Evolutionary conservation across 805 yeast genomes (phyloP), one percentile per base, ranked within the genome.

Genomic region (Wilhelminamyces savonicus): DNA sequence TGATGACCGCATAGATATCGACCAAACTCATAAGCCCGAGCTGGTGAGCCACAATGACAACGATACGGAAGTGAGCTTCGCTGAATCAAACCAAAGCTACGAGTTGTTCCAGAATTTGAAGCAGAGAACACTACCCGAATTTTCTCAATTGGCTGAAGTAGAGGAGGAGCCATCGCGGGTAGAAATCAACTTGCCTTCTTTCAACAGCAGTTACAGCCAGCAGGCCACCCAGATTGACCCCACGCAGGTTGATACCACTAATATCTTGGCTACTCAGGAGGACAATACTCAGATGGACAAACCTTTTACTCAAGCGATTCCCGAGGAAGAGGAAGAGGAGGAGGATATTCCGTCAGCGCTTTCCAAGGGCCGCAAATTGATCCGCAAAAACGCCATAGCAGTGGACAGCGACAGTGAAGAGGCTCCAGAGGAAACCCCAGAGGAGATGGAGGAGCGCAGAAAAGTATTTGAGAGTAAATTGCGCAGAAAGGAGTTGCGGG

Each of bases 391-490:
- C 28, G 26, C 14, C 12, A 13, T 34, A 13, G 14, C 21, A 16
- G 16, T 22, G 29, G 26, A 34, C 16, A 32, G 27, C n/a, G n/a
- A 34, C 16, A 31, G 30, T 16, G 37, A 30, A 8, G 37, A 40
- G 23, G 45, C n/a, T n/a, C n/a, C n/a, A n/a, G n/a, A n/a, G n/a
- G n/a, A n/a, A n/a, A n/a, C n/a, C n/a, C n/a, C n/a, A 17, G 56
- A 45, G 21, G 28, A 31, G 14, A 42, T 40, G 41, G 46, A 45
- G 41, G 46, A 40, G 40, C 39, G 36, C 44, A 65, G 54, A 47
- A 65, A 48, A 43, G 43, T 39, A 19, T 62, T 44, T 52, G 74
- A 55, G 54, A 66, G 47, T 36, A 60, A 43, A 48, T 57, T 55
- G 34, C 43, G 59, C 28, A 44, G 50, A 12, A 43, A 51, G 32